Percentiles rank a stretch among this genome's conserved stretches.
These are phyloP conservation scores for Flaveria robusta DNA, from an alignment of 129 eudicot species.

Conservation along the genomic window DNA sequence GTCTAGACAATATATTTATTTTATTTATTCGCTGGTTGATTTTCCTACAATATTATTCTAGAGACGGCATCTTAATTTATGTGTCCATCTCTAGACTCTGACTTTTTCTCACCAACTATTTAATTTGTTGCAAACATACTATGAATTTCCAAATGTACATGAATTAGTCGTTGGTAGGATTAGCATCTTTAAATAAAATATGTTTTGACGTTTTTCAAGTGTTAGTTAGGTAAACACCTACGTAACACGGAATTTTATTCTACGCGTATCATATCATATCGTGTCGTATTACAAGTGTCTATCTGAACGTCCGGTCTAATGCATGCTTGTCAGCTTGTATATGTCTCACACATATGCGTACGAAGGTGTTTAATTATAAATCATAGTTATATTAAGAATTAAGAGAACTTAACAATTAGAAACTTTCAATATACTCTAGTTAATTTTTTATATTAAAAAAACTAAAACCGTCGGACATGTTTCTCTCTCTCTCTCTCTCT, in stretches of 20 bases:
- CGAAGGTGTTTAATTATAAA: too few species aligned
- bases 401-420: too few species aligned
- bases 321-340: too few species aligned
- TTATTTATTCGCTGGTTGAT: too few species aligned
- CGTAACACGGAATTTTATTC: not conserved
- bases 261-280: not conserved
- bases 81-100: not conserved
- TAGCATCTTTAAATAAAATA: not conserved
- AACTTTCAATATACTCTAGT: too few species aligned
- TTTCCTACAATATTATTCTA: not conserved
- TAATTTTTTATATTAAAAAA: too few species aligned
- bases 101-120: conserved; percentile 18
- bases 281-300: not conserved
- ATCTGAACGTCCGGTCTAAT: not conserved
- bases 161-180: not conserved
- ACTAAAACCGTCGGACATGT: too few species aligned
- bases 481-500: too few species aligned
- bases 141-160: not conserved
- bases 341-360: not conserved
- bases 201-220: not conserved
- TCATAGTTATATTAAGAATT: too few species aligned
- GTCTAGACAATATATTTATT: too few species aligned
- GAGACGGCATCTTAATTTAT: not conserved
- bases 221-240: not conserved
- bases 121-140: not conserved